phyloP scores from a whole-genome alignment of 805 yeast species.

The Brettanomyces naardenensis region DNA sequence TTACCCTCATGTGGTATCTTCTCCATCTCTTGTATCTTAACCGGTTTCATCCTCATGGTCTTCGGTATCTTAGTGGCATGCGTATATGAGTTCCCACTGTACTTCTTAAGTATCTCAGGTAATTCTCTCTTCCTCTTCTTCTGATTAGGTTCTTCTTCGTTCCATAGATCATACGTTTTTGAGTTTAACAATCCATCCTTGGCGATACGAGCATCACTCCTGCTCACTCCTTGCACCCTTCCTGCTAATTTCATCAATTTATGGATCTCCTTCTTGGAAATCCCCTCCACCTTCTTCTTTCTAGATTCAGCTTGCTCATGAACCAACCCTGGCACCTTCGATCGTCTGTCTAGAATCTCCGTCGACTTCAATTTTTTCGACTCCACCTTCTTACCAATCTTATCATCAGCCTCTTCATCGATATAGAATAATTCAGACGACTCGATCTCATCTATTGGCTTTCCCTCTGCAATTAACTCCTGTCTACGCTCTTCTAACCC shows the following conservation, averaged over 20 bases:
- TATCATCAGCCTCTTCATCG: slow-evolving; percentile 59
- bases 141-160: slow-evolving; percentile 13
- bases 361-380: slow-evolving; percentile 30
- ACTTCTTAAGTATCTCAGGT: slow-evolving; percentile 31
- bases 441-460: slow-evolving; percentile 29
- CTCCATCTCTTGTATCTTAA: slow-evolving; percentile 43
- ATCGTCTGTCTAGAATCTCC: slow-evolving; percentile 64
- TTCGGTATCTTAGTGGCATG: slow-evolving; percentile 46
- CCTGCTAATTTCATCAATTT: slow-evolving; percentile 75
- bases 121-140: slow-evolving; percentile 19
- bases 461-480: slow-evolving; percentile 44
- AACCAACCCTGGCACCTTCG: slow-evolving; percentile 65
- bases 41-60: slow-evolving; percentile 45
- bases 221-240: slow-evolving; percentile 46
- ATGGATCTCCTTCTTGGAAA: slow-evolving; percentile 53
- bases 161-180: slow-evolving; percentile 65
- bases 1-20: slow-evolving; percentile 73
- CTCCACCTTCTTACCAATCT: slow-evolving; percentile 29
- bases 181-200: slow-evolving; percentile 56
- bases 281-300: slow-evolving; percentile 43
- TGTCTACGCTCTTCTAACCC: slow-evolving; percentile 67
- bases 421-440: slow-evolving; percentile 48
- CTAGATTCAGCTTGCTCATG: slow-evolving; percentile 30
- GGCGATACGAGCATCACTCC: slow-evolving; percentile 44
- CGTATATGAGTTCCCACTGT: slow-evolving; percentile 35